Evolutionary conservation across 257 asterid species (phyloP).

Genomic region (Vinca minor): DNA sequence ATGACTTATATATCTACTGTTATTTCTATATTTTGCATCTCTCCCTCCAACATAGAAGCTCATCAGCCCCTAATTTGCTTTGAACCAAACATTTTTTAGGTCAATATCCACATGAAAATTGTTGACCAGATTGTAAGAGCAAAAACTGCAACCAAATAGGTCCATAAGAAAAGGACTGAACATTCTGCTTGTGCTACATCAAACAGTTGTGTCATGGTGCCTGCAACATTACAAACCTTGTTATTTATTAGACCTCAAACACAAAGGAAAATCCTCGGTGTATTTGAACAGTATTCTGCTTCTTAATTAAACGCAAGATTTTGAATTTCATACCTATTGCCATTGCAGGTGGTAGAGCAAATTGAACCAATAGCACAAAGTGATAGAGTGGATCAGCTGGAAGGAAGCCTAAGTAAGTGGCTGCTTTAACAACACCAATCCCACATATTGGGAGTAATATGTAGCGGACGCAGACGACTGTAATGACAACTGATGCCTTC

Average conservation of each 20-base stretch:
- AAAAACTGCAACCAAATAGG: slow-evolving; percentile 63
- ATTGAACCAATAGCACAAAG: slow-evolving; percentile 77
- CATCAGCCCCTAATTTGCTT: too few species aligned
- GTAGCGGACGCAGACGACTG: slow-evolving; percentile 55
- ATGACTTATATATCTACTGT: too few species aligned
- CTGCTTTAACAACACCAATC: slow-evolving; percentile 55
- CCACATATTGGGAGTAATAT: slow-evolving; percentile 63
- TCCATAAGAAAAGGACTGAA: slow-evolving; percentile 77
- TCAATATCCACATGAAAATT: slow-evolving; percentile 91
- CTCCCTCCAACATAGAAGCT: neutral
- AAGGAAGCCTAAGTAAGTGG: slow-evolving; percentile 57
- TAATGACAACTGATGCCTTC: slow-evolving; percentile 28
- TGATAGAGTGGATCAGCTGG: slow-evolving; percentile 79
- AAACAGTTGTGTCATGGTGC: slow-evolving; percentile 83
- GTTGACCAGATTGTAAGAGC: slow-evolving; percentile 85
- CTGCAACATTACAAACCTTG: slow-evolving; percentile 24
- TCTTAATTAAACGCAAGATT: too few species aligned
- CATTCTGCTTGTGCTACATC: slow-evolving; percentile 92
- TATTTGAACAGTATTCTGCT: too few species aligned
- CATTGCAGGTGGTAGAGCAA: slow-evolving; percentile 88
- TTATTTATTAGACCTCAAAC: neutral
- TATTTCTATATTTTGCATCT: neutral
- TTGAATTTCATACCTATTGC: slow-evolving; percentile 51
- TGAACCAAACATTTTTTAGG: too few species aligned
- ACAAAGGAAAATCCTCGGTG: too few species aligned